phyloP scores from a whole-genome alignment of 2,329 filamentous ascomycete species.

The Xylogone sp. region DNA sequence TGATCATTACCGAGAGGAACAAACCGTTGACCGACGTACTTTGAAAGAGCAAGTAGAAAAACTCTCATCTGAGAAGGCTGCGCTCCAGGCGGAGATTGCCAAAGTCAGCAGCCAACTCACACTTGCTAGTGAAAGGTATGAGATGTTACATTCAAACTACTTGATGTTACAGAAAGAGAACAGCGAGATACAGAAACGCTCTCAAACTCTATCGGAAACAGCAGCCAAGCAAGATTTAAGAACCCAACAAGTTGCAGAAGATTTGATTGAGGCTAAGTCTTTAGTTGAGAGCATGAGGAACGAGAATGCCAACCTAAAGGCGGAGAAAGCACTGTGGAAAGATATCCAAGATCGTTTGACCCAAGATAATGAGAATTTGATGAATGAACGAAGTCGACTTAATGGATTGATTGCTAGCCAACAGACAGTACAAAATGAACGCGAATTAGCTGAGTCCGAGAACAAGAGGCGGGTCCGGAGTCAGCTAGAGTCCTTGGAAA shows the following conservation, averaged over 20 bases:
- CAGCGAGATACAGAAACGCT: conserved; percentile 78
- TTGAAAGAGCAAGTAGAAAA: conserved; percentile 82
- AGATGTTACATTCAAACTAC: conserved; percentile 88
- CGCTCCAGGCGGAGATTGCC: conserved; percentile 77
- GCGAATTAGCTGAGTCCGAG: conserved; percentile 80
- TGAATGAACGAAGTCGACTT: conserved; percentile 79
- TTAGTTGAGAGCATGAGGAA: conserved; percentile 82
- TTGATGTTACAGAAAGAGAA: conserved; percentile 82
- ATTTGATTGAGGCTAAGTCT: conserved; percentile 81
- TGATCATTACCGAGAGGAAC: conserved; percentile 84
- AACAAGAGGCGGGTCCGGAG: conserved; percentile 73
- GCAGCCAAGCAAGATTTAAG: conserved; percentile 86
- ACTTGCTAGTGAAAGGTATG: conserved; percentile 77
- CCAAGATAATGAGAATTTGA: conserved; percentile 81
- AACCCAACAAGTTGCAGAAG: conserved; percentile 88
- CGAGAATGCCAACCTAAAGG: conserved; percentile 88
- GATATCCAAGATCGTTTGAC: conserved; percentile 84
- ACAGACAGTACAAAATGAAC: conserved; percentile 88
- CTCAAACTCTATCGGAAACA: conserved; percentile 71
- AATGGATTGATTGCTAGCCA: conserved; percentile 80
- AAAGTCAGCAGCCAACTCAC: conserved; percentile 76
- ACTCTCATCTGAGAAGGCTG: conserved; percentile 76
- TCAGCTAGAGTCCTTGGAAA: conserved; percentile 74
- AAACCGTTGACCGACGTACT: conserved; percentile 73
- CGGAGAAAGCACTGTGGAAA: conserved; percentile 92